Base-by-base conservation (phyloP, 2,329 filamentous ascomycete genomes). In the Monosporascus sp. region DNA sequence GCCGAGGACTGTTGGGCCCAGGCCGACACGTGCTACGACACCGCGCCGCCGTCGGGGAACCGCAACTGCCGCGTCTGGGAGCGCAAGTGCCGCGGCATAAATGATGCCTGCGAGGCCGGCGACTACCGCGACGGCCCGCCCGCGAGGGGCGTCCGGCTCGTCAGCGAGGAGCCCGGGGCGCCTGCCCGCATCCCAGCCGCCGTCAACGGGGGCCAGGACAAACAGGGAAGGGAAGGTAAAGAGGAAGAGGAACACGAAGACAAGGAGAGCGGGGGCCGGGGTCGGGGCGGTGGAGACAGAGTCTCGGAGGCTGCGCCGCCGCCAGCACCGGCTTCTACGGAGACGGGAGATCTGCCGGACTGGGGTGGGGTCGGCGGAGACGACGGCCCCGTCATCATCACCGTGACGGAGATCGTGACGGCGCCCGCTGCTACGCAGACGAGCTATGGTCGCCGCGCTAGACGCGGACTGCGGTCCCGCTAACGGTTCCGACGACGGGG, bases 61-160 rank as follows among this genome's bases (percentile, higher is more conserved):
- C 70, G 68, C 1, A 80, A 80, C 58, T 91, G 88, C 70, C 68
- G 76, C 48, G 70, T 78, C 37, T 89, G 83, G 83, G 78, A 83
- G 63, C 65, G 69, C 14, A 86, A 86, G 71, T 91, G 88, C 71
- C 67, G 68, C 37, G 67, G 57, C 3, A 72, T 82, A 50, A 70
- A 76, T 60, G 59, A 65, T 7, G 68, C 64, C 3, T 84, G 81
- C 60, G 57, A 65, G n/a, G 63, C 65, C 1, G 66, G 70, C 1
- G 56, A 73, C 52, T 79, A 73, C 31, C 31, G 5, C 51, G 64
- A 65, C 6, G 82, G 81, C 0, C 81, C 81, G 37, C 77, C 78
- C 6, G 63, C 73, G 53, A 65, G 67, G 50, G 73, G 70, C 24
- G 69, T 73, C 53, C 63, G 64, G 35, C 70, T 76, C 31, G 40